Evolutionary conservation across 495 filamentous ascomycete genomes (phyloP).

Genomic region (Aspergillus avenaceus): DNA sequence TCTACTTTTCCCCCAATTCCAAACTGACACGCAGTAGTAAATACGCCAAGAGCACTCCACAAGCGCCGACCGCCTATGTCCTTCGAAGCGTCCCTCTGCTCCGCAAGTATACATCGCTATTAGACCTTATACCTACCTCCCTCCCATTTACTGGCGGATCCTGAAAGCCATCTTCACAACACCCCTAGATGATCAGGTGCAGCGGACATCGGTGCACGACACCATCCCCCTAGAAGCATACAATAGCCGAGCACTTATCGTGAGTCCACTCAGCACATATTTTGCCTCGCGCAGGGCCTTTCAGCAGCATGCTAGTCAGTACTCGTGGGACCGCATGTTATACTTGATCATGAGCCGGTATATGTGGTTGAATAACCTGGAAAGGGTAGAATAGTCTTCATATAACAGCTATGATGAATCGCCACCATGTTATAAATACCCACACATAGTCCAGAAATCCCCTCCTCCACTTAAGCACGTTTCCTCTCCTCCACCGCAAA

Average conservation of each 20-base stretch:
- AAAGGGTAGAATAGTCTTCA: neutral
- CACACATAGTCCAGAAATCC: too few species aligned
- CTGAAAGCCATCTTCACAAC: neutral
- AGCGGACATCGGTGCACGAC: neutral
- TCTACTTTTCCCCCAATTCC: neutral
- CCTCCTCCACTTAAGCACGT: too few species aligned
- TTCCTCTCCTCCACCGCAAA: neutral
- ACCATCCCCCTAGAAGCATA: neutral
- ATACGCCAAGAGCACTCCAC: neutral
- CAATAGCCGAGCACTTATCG: neutral
- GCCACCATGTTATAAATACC: too few species aligned
- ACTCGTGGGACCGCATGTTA: conserved; percentile 8
- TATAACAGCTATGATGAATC: neutral
- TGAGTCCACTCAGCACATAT: conserved; percentile 2
- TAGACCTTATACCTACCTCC: conserved; percentile 3
- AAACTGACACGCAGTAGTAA: neutral
- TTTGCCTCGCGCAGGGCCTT: neutral
- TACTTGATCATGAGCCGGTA: conserved; percentile 8
- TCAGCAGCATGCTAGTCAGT: conserved; percentile 3
- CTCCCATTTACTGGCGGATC: conserved; percentile 5
- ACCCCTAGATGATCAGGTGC: neutral
- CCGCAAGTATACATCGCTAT: conserved; percentile 3
- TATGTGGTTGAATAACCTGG: conserved; percentile 9
- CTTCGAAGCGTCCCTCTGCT: conserved; percentile 2
- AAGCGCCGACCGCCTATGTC: neutral